phyloP scores from a whole-genome alignment of 106 monocot genomes.

The Posidonia australis region DNA sequence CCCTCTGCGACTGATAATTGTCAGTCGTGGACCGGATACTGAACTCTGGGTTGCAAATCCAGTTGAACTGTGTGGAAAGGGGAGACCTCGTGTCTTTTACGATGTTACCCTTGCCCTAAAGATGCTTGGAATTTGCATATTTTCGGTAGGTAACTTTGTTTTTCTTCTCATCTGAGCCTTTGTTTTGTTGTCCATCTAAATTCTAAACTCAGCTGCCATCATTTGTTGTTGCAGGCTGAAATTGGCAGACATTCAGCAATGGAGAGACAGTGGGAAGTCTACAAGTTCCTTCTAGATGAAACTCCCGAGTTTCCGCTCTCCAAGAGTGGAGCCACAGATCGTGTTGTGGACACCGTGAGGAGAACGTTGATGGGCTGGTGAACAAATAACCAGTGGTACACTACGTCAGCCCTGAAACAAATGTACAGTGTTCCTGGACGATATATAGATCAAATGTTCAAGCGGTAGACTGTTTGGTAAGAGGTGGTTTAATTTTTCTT shows the following conservation, averaged over 20 bases:
- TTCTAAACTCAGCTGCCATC: neutral
- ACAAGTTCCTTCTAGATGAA: conserved; percentile 71
- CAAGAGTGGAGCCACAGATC: conserved; percentile 15
- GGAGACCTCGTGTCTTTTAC: conserved; percentile 80
- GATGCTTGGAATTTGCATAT: conserved; percentile 79
- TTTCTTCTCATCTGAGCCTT: neutral
- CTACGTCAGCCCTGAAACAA: no score
- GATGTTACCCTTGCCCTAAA: conserved; percentile 69
- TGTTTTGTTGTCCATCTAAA: neutral
- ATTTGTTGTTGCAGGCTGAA: conserved; percentile 47
- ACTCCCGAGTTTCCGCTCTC: conserved; percentile 39
- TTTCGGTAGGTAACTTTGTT: conserved; percentile 47
- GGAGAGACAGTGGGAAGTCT: conserved; percentile 83
- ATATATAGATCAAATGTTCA: no score
- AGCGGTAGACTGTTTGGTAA: no score
- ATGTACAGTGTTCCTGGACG: no score
- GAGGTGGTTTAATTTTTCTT: no score
- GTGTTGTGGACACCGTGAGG: no score
- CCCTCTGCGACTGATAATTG: conserved; percentile 58
- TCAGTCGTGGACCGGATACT: conserved; percentile 62
- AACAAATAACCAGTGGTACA: no score
- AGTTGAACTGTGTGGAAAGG: conserved; percentile 72
- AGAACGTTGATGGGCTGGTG: no score
- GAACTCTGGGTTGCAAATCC: conserved; percentile 87
- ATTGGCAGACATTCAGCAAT: conserved; percentile 43